Percentiles rank a stretch among this genome's conserved stretches.
Evolutionary conservation across 768 basidiomycete genomes (phyloP).

Genomic region (Boletales sp.): DNA sequence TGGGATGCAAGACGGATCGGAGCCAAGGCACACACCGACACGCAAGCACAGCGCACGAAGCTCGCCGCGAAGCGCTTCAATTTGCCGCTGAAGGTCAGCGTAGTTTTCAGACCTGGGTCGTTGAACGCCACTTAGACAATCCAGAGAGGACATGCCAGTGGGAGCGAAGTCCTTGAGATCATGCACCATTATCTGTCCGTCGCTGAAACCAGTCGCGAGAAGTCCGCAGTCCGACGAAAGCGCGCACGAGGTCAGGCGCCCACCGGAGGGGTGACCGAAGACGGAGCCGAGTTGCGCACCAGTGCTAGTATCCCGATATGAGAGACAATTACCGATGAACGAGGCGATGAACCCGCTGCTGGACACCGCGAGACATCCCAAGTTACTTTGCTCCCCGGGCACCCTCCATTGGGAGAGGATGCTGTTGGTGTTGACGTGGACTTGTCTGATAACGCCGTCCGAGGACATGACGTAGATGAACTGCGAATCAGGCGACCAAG

Average conservation of each 20-base stretch:
- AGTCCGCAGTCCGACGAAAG: background rate
- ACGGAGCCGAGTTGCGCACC: background rate
- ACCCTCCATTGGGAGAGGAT: background rate
- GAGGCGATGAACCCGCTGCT: background rate
- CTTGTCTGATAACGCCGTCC: background rate
- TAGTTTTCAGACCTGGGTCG: background rate
- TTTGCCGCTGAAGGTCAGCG: background rate
- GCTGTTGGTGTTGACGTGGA: background rate
- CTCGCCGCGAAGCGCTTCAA: background rate
- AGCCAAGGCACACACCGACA: background rate
- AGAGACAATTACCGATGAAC: background rate
- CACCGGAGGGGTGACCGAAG: background rate
- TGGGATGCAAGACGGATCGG: background rate
- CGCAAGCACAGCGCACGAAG: background rate
- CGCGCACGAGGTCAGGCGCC: background rate
- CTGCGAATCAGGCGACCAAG: background rate
- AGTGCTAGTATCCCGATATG: constrained; percentile 3
- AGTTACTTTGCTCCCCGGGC: background rate
- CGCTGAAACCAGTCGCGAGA: background rate
- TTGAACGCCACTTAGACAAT: background rate
- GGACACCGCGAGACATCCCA: background rate
- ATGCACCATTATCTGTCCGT: background rate
- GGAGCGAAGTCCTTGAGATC: background rate
- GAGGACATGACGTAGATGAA: background rate
- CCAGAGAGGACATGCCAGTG: background rate